Percentiles rank a stretch among this genome's conserved stretches.
These are phyloP conservation scores for Penicillium cinerascens DNA, from an alignment of 495 filamentous ascomycete species.

Conservation along the genomic window DNA sequence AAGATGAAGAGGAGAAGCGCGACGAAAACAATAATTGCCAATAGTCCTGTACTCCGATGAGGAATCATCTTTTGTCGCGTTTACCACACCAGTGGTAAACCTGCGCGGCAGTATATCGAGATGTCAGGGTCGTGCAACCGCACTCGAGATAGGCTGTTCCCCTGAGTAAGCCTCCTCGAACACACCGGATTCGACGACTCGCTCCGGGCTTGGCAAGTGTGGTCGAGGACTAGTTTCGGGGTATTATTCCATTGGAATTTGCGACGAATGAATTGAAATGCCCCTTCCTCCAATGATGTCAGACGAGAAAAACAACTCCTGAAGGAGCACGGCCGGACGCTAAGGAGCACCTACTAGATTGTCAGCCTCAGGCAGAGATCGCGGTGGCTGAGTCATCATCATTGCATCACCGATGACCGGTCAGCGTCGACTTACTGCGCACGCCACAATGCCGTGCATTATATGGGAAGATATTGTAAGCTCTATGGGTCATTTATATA, in stretches of 20 bases:
- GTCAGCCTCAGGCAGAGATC: slow-evolving; percentile 4
- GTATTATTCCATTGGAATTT: slow-evolving; percentile 9
- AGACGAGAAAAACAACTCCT: slow-evolving; percentile 4
- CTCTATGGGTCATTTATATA: neutral
- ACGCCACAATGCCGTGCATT: neutral
- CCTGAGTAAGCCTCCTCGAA: slow-evolving; percentile 13
- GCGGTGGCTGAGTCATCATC: neutral
- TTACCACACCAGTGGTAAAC: neutral
- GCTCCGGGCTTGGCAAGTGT: slow-evolving; percentile 7
- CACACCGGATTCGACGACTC: slow-evolving; percentile 14
- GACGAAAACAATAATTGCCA: slow-evolving; percentile 42
- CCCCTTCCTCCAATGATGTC: slow-evolving; percentile 12
- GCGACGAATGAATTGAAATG: neutral
- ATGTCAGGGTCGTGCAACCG: slow-evolving; percentile 1
- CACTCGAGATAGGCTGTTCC: slow-evolving; percentile 10
- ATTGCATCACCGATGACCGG: slow-evolving; percentile 4
- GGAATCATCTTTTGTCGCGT: slow-evolving; percentile 33
- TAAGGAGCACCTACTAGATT: neutral
- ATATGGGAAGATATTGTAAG: neutral
- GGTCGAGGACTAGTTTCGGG: neutral
- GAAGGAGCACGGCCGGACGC: neutral
- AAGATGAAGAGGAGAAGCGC: slow-evolving; percentile 45
- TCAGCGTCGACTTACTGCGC: neutral
- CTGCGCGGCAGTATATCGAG: slow-evolving; percentile 1
- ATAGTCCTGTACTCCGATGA: slow-evolving; percentile 40